phyloP scores from a whole-genome alignment of 2,329 filamentous ascomycete species.

The Pseudogymnoascus sp. region DNA sequence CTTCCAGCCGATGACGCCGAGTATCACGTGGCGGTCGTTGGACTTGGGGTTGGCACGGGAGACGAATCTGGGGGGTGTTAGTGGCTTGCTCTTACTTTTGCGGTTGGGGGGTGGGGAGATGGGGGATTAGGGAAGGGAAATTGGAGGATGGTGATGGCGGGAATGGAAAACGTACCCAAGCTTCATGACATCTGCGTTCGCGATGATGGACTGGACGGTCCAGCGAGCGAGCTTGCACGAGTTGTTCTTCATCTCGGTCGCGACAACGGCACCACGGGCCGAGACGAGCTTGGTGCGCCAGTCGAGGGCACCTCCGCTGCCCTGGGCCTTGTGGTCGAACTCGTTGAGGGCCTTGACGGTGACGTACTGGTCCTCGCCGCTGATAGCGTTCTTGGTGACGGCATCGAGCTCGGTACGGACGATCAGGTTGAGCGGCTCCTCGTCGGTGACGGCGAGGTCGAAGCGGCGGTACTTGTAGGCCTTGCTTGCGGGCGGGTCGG shows the following conservation, averaged over 20 bases:
- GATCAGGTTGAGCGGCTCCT: slow-evolving; percentile 85
- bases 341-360: slow-evolving; percentile 96
- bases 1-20: slow-evolving; percentile 96
- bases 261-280: slow-evolving; percentile 92
- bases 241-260: slow-evolving; percentile 99
- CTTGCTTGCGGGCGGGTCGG: slow-evolving; percentile 89
- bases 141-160: not conserved
- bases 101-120: not conserved
- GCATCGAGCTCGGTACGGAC: slow-evolving; percentile 95
- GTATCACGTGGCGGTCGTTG: slow-evolving; percentile 87
- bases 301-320: slow-evolving; percentile 88
- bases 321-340: slow-evolving; percentile 96
- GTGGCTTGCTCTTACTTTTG: not conserved
- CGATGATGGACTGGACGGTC: slow-evolving; percentile 94
- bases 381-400: slow-evolving; percentile 89
- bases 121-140: not conserved
- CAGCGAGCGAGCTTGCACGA: slow-evolving; percentile 96
- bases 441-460: slow-evolving; percentile 82
- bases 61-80: slow-evolving; percentile 62
- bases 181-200: slow-evolving; percentile 98
- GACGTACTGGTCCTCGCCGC: slow-evolving; percentile 82
- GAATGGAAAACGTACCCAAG: slow-evolving; percentile 61
- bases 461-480: slow-evolving; percentile 98
- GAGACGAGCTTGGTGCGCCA: slow-evolving; percentile 92
- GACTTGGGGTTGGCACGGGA: slow-evolving; percentile 87